A percentile compares a stretch with the other conserved stretches of the same genome.
Evolutionary conservation across 2,329 filamentous ascomycete species (phyloP).

Genomic region (Aspergillus ibericus): DNA sequence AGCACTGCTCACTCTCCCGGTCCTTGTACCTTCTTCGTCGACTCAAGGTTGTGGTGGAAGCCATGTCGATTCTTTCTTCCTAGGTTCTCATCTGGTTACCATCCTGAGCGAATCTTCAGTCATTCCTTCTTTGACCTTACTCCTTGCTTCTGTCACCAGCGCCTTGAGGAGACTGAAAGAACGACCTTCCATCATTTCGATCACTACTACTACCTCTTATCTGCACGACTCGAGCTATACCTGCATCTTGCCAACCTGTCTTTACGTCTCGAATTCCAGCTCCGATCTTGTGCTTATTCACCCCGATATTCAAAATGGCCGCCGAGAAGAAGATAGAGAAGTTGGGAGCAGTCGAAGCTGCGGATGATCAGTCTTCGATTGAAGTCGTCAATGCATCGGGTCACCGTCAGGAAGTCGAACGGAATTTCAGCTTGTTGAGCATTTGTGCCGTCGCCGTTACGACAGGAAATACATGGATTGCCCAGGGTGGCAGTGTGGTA

Average conservation of each 20-base stretch:
- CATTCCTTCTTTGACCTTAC: background rate
- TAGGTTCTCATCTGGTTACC: background rate
- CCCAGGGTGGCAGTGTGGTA: conserved; percentile 61
- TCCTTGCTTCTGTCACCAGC: background rate
- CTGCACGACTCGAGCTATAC: background rate
- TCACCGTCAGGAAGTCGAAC: conserved; percentile 62
- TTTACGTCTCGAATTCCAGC: background rate
- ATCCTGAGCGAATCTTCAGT: background rate
- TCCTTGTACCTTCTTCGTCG: conserved; percentile 1
- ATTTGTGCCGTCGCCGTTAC: conserved; percentile 62
- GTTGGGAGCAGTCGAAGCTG: conserved; percentile 21
- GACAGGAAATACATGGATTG: conserved; percentile 66
- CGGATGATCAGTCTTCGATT: conserved; percentile 32
- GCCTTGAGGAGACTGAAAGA: background rate
- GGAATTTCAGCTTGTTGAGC: conserved; percentile 62
- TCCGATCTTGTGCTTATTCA: background rate
- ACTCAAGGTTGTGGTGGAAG: background rate
- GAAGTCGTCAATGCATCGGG: conserved; percentile 63
- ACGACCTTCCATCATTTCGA: background rate
- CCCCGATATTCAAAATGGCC: conserved; percentile 15
- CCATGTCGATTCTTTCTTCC: background rate
- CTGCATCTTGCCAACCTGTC: background rate
- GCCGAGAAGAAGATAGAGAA: conserved; percentile 24
- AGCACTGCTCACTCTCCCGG: background rate
- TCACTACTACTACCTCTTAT: background rate